Conservation (phyloP, 441 rosid genomes). For the Viola pubescens region DNA sequence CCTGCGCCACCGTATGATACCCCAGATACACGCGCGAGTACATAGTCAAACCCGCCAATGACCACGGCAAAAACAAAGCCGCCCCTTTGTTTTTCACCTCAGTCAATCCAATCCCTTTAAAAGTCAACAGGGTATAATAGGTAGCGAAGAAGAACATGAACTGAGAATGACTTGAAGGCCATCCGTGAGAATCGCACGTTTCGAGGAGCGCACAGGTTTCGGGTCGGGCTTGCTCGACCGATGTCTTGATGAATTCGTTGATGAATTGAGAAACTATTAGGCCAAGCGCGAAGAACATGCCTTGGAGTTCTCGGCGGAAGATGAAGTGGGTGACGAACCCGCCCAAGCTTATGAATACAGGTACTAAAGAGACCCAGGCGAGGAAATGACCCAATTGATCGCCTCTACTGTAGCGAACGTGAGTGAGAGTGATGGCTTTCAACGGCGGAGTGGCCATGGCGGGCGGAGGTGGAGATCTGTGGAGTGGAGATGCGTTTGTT, state of each 20-base stretch:
- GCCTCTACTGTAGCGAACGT: conserved; percentile 71
- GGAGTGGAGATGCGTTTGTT: background rate
- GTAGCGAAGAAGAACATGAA: conserved; percentile 85
- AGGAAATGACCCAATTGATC: conserved; percentile 77
- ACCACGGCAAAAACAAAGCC: conserved; percentile 43
- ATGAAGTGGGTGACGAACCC: conserved; percentile 85
- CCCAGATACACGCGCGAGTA: conserved; percentile 87
- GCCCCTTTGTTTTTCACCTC: conserved; percentile 41
- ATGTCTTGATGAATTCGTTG: conserved; percentile 56
- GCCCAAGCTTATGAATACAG: conserved; percentile 74
- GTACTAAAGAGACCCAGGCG: conserved; percentile 86
- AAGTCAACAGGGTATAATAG: conserved; percentile 45
- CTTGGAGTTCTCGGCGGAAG: conserved; percentile 87
- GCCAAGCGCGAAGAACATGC: conserved; percentile 77
- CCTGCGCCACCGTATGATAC: conserved; percentile 77
- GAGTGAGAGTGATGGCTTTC: conserved; percentile 75
- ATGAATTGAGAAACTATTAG: conserved; percentile 66
- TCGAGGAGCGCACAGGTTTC: conserved; percentile 72
- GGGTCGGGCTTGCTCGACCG: conserved; percentile 81
- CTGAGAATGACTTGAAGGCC: conserved; percentile 92
- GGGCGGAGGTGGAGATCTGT: background rate
- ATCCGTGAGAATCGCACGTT: conserved; percentile 91
- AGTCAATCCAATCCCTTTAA: conserved; percentile 51
- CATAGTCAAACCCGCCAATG: conserved; percentile 62
- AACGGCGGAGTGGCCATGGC: conserved; percentile 26